Base-by-base conservation (phyloP, 2,329 filamentous ascomycete species). In the Fusarium sp. region DNA sequence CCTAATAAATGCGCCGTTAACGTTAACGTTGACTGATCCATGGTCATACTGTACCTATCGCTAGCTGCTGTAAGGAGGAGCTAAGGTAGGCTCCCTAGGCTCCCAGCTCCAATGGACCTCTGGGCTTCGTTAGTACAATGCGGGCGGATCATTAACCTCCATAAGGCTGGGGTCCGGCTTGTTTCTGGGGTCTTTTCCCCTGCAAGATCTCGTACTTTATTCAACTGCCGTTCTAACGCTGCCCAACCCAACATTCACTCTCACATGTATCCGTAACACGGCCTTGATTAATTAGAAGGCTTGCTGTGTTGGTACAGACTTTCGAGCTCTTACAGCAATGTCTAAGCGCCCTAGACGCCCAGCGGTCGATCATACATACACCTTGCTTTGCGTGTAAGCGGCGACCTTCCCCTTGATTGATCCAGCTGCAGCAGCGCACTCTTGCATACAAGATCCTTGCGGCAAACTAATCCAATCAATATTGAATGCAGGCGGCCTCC, bases 71-170 rank as follows among this genome's bases (percentile, higher is more conserved):
- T 32, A 15, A 3, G 12, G 24, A 48, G 38, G 45, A 66, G 44
- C 56, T 53, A 49, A 23, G 50, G 49, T 52, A 23, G 50, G 49
- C 28, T 32, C 14, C 28, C 6, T 32, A 32, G 12, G 28, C 26
- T 28, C 26, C 26, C 26, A 28, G 26, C 26, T 28, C 26, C 26
- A 28, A 28, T 28, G 10, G 26, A 11, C 26, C 26, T 28, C 26
- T 40, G 50, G 32, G 45, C 15, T 34, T n/a, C 3, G 15, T 43
- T 47, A 19, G 28, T 42, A 21, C 32, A 39, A 26, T 28, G 36
- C 50, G n/a, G 56, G 20, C 26, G 56, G 49, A 47, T 62, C 58
- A 54, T 61, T 61, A 62, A 52, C 39, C 34, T 63, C 20, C 61
- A 38, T 47, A 63, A 43, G 60, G 60, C 60, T 63, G 59, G 58